Evolutionary conservation across 352 stramenopile species (phyloP).

Genomic region (Saprolegnia parasitica): DNA sequence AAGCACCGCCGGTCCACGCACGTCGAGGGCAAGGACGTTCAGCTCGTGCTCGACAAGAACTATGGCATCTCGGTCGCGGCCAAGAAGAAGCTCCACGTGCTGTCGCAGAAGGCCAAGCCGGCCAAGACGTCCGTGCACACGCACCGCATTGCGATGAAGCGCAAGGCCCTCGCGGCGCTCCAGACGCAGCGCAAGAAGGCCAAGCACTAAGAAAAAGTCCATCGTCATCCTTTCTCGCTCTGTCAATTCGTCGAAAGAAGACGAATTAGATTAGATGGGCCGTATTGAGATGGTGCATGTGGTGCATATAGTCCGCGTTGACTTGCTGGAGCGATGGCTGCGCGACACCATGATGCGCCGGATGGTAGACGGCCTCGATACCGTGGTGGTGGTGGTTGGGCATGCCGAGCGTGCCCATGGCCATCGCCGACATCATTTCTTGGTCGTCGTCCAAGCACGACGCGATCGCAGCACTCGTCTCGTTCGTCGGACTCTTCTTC

Average conservation of each 20-base stretch:
- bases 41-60: constrained; percentile 82
- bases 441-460: constrained; percentile 15
- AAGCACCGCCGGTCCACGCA: constrained; percentile 75
- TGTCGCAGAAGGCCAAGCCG: constrained; percentile 29
- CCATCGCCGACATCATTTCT: constrained; percentile 20
- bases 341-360: constrained; percentile 1
- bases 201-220: background rate
- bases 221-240: too few species aligned
- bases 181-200: constrained; percentile 19
- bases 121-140: constrained; percentile 78
- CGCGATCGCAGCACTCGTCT: background rate
- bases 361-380: background rate
- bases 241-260: too few species aligned
- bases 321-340: background rate
- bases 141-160: constrained; percentile 74
- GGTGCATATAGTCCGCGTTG: background rate
- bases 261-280: constrained; percentile 15
- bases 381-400: constrained; percentile 12
- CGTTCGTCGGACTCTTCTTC: background rate
- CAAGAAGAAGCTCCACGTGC: constrained; percentile 35
- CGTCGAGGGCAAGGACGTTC: constrained; percentile 65
- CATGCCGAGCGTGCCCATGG: constrained; percentile 20
- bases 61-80: constrained; percentile 77
- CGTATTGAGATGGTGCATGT: constrained; percentile 2
- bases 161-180: constrained; percentile 35